Evolutionary conservation across 179 eudicot species (phyloP).

Genomic region (Spergularia azorica): DNA sequence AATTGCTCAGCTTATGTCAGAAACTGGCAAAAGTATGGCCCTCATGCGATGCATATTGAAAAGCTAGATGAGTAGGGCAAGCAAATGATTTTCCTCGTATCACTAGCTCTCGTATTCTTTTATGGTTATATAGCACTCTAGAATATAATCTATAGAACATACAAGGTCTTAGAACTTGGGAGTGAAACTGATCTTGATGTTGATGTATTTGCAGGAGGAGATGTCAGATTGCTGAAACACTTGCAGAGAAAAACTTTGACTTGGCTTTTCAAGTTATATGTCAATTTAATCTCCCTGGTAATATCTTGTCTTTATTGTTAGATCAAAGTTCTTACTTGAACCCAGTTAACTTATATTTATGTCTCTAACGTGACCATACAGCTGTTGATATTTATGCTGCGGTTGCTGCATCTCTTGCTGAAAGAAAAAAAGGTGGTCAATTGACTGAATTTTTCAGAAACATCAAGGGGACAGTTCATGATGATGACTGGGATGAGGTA

Average conservation of each 20-base stretch:
- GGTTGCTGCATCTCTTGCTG: conserved; percentile 98
- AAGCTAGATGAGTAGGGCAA: not conserved
- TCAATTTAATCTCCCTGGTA: conserved; percentile 92
- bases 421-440: conserved; percentile 88
- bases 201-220: conserved; percentile 68
- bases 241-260: conserved; percentile 92
- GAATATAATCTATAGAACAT: not conserved
- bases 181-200: not conserved
- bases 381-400: conserved; percentile 99
- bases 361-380: conserved; percentile 34
- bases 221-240: conserved; percentile 90
- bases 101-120: conserved; percentile 7
- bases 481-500: conserved; percentile 99
- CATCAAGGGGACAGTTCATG: conserved; percentile 88
- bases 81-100: not conserved
- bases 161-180: conserved; percentile 1
- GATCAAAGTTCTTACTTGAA: not conserved
- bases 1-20: not conserved
- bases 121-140: not conserved
- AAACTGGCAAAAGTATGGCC: not conserved
- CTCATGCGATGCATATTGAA: not conserved
- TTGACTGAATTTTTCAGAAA: conserved; percentile 87
- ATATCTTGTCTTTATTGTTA: not conserved
- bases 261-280: conserved; percentile 85
- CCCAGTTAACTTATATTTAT: conserved; percentile 17